Conservation (phyloP, 768 basidiomycete genomes). For the Russula sp. region DNA sequence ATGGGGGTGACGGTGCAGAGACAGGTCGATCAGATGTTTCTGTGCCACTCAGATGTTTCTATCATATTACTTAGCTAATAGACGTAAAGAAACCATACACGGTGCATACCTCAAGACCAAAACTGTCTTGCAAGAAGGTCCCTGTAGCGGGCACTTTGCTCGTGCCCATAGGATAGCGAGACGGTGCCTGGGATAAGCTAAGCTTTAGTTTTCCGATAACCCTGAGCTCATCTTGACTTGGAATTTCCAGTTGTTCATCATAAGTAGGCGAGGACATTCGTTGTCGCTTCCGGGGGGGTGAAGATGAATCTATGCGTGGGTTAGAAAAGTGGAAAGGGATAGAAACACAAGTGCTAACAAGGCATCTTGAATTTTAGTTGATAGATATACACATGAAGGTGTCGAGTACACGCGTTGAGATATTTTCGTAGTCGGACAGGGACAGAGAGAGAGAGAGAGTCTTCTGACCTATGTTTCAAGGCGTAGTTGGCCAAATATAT, state of each 20-base stretch:
- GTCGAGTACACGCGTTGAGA: neutral
- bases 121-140: neutral
- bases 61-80: neutral
- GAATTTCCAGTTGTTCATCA: slow-evolving; percentile 35
- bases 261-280: slow-evolving; percentile 58
- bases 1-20: neutral
- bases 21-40: neutral
- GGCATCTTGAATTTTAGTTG: neutral
- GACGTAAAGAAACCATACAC: neutral
- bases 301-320: slow-evolving; percentile 22
- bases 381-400: neutral
- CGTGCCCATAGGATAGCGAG: neutral
- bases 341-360: neutral
- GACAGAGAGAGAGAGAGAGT: no score
- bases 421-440: no score
- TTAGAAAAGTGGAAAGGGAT: neutral
- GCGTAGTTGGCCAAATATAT: no score
- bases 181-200: slow-evolving; percentile 1
- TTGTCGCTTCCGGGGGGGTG: slow-evolving; percentile 49
- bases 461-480: no score
- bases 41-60: neutral
- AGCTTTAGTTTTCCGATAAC: slow-evolving; percentile 3
- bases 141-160: neutral
- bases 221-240: slow-evolving; percentile 35
- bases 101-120: neutral